These are phyloP conservation scores for Clitopilus hobsonii DNA, from an alignment of 768 basidiomycete species.

Conservation along the genomic window DNA sequence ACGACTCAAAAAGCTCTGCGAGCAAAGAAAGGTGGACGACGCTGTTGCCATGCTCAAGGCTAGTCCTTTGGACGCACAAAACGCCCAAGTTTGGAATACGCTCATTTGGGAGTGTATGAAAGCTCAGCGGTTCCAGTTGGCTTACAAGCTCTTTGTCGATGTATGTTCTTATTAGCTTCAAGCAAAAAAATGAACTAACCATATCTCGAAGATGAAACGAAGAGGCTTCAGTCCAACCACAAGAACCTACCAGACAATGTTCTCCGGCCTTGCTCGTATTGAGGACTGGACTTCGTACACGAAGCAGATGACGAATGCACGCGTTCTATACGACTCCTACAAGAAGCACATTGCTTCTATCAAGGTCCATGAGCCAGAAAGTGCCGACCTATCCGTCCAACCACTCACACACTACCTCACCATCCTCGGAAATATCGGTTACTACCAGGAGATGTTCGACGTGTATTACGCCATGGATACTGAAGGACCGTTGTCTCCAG, in stretches of 20 bases:
- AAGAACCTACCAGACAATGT: slow-evolving; percentile 66
- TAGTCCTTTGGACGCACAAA: slow-evolving; percentile 70
- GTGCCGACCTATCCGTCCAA: slow-evolving; percentile 40
- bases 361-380: slow-evolving; percentile 40
- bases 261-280: slow-evolving; percentile 59
- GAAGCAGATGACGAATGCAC: slow-evolving; percentile 60
- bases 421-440: slow-evolving; percentile 55
- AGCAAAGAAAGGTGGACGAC: slow-evolving; percentile 49
- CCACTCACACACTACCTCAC: slow-evolving; percentile 62
- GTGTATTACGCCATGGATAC: slow-evolving; percentile 65
- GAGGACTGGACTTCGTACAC: slow-evolving; percentile 53
- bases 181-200: slow-evolving; percentile 1
- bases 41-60: slow-evolving; percentile 67
- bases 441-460: slow-evolving; percentile 68
- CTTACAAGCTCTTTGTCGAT: slow-evolving; percentile 64
- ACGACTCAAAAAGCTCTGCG: slow-evolving; percentile 55
- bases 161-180: slow-evolving; percentile 32
- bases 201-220: slow-evolving; percentile 69
- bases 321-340: slow-evolving; percentile 56
- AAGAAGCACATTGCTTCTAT: slow-evolving; percentile 44
- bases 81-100: slow-evolving; percentile 75
- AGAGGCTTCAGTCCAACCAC: slow-evolving; percentile 68
- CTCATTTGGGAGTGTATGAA: slow-evolving; percentile 64
- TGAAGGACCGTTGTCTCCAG: slow-evolving; percentile 59
- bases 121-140: slow-evolving; percentile 49